Evolutionary conservation across 805 yeast genomes (phyloP).

Genomic region (Naumovozyma dairenensis): DNA sequence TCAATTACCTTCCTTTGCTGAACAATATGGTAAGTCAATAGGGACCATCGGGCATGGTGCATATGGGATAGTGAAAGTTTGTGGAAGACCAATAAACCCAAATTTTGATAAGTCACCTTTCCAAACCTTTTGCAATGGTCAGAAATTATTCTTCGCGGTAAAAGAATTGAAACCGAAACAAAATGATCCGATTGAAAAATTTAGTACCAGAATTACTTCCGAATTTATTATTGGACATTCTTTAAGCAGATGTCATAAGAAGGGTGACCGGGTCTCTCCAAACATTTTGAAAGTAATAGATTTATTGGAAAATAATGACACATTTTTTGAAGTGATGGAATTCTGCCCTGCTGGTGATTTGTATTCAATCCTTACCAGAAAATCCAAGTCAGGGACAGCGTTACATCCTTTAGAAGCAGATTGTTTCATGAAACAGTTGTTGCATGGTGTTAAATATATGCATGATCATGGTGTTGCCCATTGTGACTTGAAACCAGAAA

Average conservation of each 20-base stretch:
- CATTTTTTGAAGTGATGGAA: constrained; percentile 87
- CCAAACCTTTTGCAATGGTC: constrained; percentile 58
- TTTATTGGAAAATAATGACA: constrained; percentile 60
- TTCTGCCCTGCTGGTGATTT: constrained; percentile 80
- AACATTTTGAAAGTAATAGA: constrained; percentile 75
- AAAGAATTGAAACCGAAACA: constrained; percentile 77
- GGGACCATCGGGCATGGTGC: constrained; percentile 85
- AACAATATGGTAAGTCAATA: constrained; percentile 42
- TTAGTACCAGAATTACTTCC: constrained; percentile 75
- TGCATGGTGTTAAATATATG: constrained; percentile 75
- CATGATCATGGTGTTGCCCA: constrained; percentile 91
- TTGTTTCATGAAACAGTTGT: constrained; percentile 79
- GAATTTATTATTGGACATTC: constrained; percentile 84
- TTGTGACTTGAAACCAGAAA: constrained; percentile 87
- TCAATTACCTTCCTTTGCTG: constrained; percentile 22
- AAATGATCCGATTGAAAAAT: constrained; percentile 85
- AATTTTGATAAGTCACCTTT: constrained; percentile 8
- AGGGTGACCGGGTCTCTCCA: constrained; percentile 35
- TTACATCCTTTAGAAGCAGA: constrained; percentile 65
- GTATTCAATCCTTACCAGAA: constrained; percentile 43
- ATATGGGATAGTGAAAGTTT: constrained; percentile 82
- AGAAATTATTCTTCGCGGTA: constrained; percentile 69
- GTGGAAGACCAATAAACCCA: constrained; percentile 43
- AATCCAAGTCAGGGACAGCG: constrained; percentile 38
- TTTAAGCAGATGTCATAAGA: constrained; percentile 36